phyloP scores from a whole-genome alignment of 768 basidiomycete species.

The Coprinopsis strossmayeri region DNA sequence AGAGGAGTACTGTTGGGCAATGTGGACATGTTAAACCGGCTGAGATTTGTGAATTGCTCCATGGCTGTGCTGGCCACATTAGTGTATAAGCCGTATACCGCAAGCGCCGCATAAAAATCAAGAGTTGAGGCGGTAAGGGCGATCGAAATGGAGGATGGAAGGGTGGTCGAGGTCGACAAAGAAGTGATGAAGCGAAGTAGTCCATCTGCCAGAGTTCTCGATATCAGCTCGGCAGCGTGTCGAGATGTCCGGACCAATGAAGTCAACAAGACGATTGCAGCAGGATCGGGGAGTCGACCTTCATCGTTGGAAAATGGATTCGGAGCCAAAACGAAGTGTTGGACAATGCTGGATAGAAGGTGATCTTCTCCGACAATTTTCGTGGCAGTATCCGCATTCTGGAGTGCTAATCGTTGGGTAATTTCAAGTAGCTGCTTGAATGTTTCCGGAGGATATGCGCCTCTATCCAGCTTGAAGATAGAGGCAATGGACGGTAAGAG shows the following conservation, averaged over 20 bases:
- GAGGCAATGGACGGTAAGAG: constrained; percentile 44
- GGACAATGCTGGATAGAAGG: constrained; percentile 45
- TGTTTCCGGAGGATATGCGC: constrained; percentile 41
- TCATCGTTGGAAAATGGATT: constrained; percentile 31
- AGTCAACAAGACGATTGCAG: constrained; percentile 50
- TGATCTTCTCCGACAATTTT: constrained; percentile 44
- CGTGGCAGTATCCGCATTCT: constrained; percentile 47
- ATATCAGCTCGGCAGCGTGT: constrained; percentile 50
- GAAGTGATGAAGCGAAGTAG: constrained; percentile 67
- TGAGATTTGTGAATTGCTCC: constrained; percentile 47
- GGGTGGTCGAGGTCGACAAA: constrained; percentile 39
- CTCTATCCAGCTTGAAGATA: constrained; percentile 25
- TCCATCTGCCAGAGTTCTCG: constrained; percentile 45
- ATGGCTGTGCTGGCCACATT: constrained; percentile 60
- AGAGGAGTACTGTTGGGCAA: constrained; percentile 30
- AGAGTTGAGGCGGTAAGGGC: constrained; percentile 53
- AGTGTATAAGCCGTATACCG: constrained; percentile 73
- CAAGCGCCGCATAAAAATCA: constrained; percentile 56
- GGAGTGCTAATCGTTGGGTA: constrained; percentile 53
- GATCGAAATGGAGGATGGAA: constrained; percentile 36
- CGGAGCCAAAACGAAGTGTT: constrained; percentile 51
- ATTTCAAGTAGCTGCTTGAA: constrained; percentile 52
- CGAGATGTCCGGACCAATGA: constrained; percentile 61
- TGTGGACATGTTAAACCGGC: constrained; percentile 35
- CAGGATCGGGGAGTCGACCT: constrained; percentile 33